phyloP scores from a whole-genome alignment of 1,284 basidiomycete genomes.

The Albatrellus sp. region DNA sequence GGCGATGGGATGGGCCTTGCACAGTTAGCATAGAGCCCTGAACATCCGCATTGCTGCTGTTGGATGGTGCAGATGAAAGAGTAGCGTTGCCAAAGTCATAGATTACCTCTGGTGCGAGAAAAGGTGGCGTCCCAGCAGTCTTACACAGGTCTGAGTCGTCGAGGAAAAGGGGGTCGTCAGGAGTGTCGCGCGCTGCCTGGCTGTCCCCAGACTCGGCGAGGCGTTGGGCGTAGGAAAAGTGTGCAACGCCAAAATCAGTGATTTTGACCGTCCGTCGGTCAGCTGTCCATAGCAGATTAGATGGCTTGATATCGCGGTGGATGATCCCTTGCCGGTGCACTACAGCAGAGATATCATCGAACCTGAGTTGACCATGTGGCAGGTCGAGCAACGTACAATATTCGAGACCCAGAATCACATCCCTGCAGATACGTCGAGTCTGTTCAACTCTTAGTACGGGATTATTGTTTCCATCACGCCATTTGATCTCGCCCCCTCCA shows the following conservation, averaged over 20 bases:
- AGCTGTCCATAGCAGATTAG: slow-evolving; percentile 85
- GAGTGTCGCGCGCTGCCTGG: slow-evolving; percentile 23
- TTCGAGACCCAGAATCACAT: slow-evolving; percentile 87
- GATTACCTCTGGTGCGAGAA: slow-evolving; percentile 94
- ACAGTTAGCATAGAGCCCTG: slow-evolving; percentile 20
- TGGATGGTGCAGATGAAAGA: slow-evolving; percentile 10
- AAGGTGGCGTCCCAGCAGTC: slow-evolving; percentile 95
- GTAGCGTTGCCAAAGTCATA: slow-evolving; percentile 32
- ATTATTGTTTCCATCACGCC: slow-evolving; percentile 53
- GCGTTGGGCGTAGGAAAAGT: slow-evolving; percentile 81
- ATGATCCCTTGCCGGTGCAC: slow-evolving; percentile 98
- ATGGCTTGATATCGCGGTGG: slow-evolving; percentile 98
- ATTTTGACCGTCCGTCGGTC: slow-evolving; percentile 88
- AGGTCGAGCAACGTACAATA: slow-evolving; percentile 54
- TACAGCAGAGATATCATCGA: slow-evolving; percentile 18
- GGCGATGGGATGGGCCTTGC: slow-evolving; percentile 19
- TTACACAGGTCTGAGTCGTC: slow-evolving; percentile 86
- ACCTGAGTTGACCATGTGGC: slow-evolving; percentile 6
- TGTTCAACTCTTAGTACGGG: slow-evolving; percentile 79
- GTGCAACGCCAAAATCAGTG: slow-evolving; percentile 94
- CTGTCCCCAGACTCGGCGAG: slow-evolving; percentile 39
- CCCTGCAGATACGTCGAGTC: slow-evolving; percentile 79
- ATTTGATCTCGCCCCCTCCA: slow-evolving; percentile 87
- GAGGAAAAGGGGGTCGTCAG: slow-evolving; percentile 42
- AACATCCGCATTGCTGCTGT: slow-evolving; percentile 13